phyloP scores from a whole-genome alignment of 352 stramenopile genomes.

The Phytopythium montanum region DNA sequence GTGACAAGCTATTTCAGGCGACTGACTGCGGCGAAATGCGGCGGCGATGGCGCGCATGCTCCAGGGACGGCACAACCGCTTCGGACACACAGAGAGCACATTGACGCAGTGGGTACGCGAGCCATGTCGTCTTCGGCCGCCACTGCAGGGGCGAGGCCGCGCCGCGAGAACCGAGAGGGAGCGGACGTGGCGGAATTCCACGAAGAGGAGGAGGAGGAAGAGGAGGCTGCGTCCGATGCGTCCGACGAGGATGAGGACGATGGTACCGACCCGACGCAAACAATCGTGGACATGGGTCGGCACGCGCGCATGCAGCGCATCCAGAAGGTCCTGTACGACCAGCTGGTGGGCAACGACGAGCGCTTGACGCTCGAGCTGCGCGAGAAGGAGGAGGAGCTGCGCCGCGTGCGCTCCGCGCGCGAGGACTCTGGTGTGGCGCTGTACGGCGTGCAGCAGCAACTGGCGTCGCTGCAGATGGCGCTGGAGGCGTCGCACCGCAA shows the following conservation, averaged over 20 bases:
- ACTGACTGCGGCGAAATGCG: no score
- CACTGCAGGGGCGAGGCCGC: not conserved
- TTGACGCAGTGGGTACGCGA: not conserved
- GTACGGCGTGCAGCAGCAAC: conserved; percentile 94
- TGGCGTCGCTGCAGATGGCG: conserved; percentile 89
- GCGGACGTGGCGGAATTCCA: not conserved
- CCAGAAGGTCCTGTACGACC: conserved; percentile 80
- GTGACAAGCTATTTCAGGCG: no score
- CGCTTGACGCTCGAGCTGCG: conserved; percentile 67
- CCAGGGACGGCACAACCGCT: not conserved
- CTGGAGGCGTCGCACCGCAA: conserved; percentile 84
- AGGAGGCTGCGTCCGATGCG: conserved; percentile 35
- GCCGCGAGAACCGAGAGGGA: not conserved
- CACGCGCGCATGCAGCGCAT: conserved; percentile 82
- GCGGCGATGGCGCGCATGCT: no score
- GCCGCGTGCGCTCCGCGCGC: conserved; percentile 58
- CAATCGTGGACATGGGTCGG: conserved; percentile 78
- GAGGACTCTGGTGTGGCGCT: conserved; percentile 91
- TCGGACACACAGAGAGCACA: not conserved
- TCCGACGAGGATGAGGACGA: conserved; percentile 49
- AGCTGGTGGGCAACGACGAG: conserved; percentile 73
- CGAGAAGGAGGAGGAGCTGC: conserved; percentile 75
- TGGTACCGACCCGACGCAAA: conserved; percentile 61
- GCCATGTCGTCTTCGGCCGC: not conserved
- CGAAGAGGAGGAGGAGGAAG: conserved; percentile 28